Percentiles rank a stretch among this genome's conserved stretches.
Conservation (phyloP, 345 rosid species). For the Camelina laxa region DNA sequence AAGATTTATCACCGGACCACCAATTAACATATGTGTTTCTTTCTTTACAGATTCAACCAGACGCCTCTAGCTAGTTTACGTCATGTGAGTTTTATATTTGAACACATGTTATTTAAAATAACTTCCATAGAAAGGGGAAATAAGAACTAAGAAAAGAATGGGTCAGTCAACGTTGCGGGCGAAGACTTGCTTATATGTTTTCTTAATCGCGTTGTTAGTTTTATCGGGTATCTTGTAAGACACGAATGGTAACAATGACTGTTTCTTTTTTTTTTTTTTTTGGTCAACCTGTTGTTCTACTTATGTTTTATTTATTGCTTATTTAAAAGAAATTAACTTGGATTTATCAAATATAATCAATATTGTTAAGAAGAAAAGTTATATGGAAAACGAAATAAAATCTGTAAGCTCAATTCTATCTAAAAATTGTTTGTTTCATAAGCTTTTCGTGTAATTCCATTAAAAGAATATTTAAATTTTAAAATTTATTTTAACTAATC, state of each 20-base stretch:
- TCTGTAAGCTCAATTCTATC: neutral
- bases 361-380: neutral
- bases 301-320: neutral
- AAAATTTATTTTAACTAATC: neutral
- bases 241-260: neutral
- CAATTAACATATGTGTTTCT: neutral
- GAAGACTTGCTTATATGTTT: constrained; percentile 28
- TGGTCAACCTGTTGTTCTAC: neutral
- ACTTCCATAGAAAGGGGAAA: neutral
- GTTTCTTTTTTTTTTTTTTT: neutral
- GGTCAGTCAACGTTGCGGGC: constrained; percentile 37
- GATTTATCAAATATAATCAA: neutral
- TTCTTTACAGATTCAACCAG: constrained; percentile 1
- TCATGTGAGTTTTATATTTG: neutral
- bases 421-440: too few relatives aligned
- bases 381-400: neutral
- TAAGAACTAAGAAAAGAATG: constrained; percentile 1
- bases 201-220: constrained; percentile 37
- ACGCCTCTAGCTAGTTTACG: neutral
- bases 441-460: too few relatives aligned
- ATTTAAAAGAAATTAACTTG: neutral
- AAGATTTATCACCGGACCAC: neutral
- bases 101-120: neutral
- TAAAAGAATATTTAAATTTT: too few relatives aligned
- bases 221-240: constrained; percentile 12